phyloP scores from a whole-genome alignment of 306 rosid species.

The Hylodesmum podocarpum region DNA sequence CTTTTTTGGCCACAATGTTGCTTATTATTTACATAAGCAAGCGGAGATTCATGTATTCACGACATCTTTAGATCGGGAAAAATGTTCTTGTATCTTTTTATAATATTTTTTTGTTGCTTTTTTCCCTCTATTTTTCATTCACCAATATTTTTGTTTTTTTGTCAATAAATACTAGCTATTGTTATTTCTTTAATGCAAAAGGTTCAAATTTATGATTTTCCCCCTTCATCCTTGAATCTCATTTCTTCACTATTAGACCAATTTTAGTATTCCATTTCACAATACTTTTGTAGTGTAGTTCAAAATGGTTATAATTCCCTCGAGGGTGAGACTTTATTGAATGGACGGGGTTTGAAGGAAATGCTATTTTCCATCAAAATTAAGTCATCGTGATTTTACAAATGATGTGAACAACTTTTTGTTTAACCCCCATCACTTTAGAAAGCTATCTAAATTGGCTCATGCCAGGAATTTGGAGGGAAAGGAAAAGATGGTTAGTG shows the following conservation, averaged over 20 bases:
- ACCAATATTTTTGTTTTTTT: no score
- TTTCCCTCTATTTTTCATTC: background rate
- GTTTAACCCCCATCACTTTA: background rate
- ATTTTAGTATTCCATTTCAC: no score
- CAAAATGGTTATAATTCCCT: background rate
- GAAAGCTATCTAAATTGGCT: background rate
- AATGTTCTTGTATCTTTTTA: background rate
- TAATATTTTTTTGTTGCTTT: background rate
- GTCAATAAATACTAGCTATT: no score
- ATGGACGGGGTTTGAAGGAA: background rate
- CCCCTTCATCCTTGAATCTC: no score
- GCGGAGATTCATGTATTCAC: background rate
- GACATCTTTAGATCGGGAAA: background rate
- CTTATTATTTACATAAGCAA: background rate
- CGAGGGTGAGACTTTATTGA: background rate
- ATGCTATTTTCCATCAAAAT: background rate
- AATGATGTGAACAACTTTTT: background rate
- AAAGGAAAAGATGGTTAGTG: background rate
- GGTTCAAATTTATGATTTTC: no score
- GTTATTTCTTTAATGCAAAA: no score
- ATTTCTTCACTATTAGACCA: no score
- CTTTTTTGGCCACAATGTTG: background rate
- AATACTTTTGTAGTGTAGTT: background rate
- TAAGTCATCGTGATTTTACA: background rate
- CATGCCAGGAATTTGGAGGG: background rate